Evolutionary conservation across 2,329 filamentous ascomycete species (phyloP), one percentile per base, ranked within the genome.

Genomic region (Aspergillus carbonarius): DNA sequence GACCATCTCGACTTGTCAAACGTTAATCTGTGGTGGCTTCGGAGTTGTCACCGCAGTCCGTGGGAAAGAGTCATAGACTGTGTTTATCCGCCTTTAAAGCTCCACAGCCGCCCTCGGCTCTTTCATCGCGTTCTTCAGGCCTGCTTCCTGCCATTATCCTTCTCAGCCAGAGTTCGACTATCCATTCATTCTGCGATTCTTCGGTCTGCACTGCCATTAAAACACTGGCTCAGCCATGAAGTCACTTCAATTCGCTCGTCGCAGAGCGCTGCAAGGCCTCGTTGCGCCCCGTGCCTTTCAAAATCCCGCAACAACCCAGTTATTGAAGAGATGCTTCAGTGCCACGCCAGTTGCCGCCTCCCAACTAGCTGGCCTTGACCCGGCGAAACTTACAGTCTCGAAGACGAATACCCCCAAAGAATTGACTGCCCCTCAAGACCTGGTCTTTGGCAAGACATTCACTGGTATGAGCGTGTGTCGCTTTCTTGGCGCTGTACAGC

Each of bases 381-480:
- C 89, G n/a, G 84, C 86, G 39, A 89, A 88, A 76, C 85, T 98
- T 60, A 81, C 82, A 50, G 82, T 97, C 70, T 87, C 86, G 59
- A 87, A 88, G 78, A 96, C 91, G 1, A 84, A 81, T 7, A 86
- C 83, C 3, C 95, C 93, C 10, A 95, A 93, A 77, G 74, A 83
- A 30, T 81, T 93, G 56, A 82, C 84, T 62, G 88, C 92, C 55
- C 85, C 90, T 13, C 85, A 93, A 72, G 87, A 96, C 63, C 86
- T 99, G 56, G 82, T 98, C 63, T 99, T 99, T 76, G 95, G 95
- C 63, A 85, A 85, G 66, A 89, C 88, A 51, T 99, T 99, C 77
- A 96, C 95, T 70, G 92, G 92, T 93, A 79, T 32, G 55, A 47
- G 8, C 46, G 35, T 39, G 44, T 35, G n/a, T 35, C 10, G 9